Conservation (phyloP, 139 green algal species). For the Auxenochlorella pyrenoidosa region DNA sequence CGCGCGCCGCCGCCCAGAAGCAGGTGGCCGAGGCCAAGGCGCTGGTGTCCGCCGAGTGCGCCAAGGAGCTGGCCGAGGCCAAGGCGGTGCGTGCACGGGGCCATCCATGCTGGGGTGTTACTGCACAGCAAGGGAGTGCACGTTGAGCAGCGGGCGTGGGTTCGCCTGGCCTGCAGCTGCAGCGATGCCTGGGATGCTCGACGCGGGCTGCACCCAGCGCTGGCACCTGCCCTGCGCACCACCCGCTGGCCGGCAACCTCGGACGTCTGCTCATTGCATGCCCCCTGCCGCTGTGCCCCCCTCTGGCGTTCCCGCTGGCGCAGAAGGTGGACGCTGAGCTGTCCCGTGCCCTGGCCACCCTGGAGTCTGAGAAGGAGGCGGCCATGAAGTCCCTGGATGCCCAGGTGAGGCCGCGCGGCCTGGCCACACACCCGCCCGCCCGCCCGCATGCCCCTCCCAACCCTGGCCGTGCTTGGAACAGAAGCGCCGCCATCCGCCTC, state of each 20-base stretch:
- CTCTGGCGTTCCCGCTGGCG: neutral
- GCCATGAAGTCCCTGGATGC: slow-evolving; percentile 76
- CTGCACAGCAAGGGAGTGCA: too few species aligned
- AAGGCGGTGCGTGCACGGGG: slow-evolving; percentile 48
- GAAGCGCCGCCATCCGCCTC: too few species aligned
- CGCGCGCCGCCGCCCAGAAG: slow-evolving; percentile 55
- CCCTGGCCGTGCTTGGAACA: too few species aligned
- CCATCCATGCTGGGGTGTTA: too few species aligned
- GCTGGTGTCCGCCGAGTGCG: slow-evolving; percentile 42
- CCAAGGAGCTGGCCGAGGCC: slow-evolving; percentile 55
- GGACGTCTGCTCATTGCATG: neutral
- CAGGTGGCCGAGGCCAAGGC: slow-evolving; percentile 57
- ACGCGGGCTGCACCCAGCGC: neutral
- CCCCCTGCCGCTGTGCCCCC: neutral
- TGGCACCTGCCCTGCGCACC: neutral
- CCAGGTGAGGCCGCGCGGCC: slow-evolving; percentile 54
- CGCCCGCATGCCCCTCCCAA: too few species aligned
- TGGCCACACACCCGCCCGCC: too few species aligned
- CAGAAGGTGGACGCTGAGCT: slow-evolving; percentile 75
- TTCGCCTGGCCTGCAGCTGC: too few species aligned
- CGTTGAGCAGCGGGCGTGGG: too few species aligned
- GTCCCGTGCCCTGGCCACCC: slow-evolving; percentile 54
- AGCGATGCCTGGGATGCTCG: too few species aligned
- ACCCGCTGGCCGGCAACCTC: neutral
- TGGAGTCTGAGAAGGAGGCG: slow-evolving; percentile 80